phyloP scores from a whole-genome alignment of 2,329 filamentous ascomycete genomes.

The Leptographium wingfieldii region DNA sequence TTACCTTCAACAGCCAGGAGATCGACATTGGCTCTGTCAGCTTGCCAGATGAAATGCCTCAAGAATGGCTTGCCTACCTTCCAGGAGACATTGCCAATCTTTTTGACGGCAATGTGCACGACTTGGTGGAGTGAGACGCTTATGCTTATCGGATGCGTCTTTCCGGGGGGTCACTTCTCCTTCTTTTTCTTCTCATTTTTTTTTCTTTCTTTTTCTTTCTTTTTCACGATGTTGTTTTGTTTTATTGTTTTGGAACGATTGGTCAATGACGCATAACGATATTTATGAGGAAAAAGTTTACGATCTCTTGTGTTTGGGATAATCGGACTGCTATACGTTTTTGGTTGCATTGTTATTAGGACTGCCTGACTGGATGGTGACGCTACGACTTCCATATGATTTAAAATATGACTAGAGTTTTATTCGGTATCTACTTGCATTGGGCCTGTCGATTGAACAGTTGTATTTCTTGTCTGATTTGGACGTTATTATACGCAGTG shows the following conservation, averaged over 20 bases:
- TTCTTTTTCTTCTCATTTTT: background rate
- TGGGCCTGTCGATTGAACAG: background rate
- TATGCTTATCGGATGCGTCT: too few relatives aligned
- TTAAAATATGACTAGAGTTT: too few relatives aligned
- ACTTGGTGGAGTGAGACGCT: background rate
- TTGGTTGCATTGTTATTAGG: too few relatives aligned
- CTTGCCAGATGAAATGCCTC: conserved; percentile 49
- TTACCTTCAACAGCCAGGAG: conserved; percentile 66
- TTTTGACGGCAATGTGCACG: conserved; percentile 25
- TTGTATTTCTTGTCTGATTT: background rate
- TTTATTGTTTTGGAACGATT: too few relatives aligned
- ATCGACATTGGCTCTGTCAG: conserved; percentile 60
- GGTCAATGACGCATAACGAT: too few relatives aligned
- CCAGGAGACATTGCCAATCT: conserved; percentile 52
- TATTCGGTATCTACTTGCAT: too few relatives aligned
- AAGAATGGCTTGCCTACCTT: conserved; percentile 60
- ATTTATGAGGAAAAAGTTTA: too few relatives aligned
- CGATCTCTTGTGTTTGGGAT: too few relatives aligned
- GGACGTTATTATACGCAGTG: background rate
- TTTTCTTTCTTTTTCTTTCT: background rate
- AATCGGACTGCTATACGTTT: too few relatives aligned
- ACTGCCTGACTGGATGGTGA: too few relatives aligned
- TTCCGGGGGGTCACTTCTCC: background rate
- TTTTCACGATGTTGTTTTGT: too few relatives aligned
- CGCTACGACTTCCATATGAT: too few relatives aligned